Base-by-base conservation (phyloP, 495 filamentous ascomycete species). In the Pyronema omphalodes region DNA sequence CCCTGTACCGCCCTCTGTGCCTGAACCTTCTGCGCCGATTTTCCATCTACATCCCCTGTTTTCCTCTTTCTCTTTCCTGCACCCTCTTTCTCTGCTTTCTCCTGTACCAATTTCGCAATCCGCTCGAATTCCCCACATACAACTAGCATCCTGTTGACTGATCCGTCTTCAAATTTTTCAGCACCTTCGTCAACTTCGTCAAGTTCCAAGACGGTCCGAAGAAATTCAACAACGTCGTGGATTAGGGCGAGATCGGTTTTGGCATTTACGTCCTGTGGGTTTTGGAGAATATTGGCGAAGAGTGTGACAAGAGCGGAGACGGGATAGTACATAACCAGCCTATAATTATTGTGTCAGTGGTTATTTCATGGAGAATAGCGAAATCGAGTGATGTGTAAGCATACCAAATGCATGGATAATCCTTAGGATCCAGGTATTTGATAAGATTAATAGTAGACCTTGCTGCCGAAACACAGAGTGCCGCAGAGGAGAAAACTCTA, bases 271-370 rank as follows among this genome's bases (percentile, higher is more conserved):
- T 98, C 91, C 56, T 85, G 81, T 0, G 93, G 93, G 57, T 96
- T 96, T 66, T 98, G 93, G 3, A 98, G 72, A 52, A 98, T 91
- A 65, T 96, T 94, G 51, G 88, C 91, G 64, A 98, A 98, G 29
- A 98, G 73, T 3, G 91, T 98, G 3, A 98, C 86, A 9, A 96
- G 76, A 9, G 91, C 84, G 3, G 93, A 95, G 12, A 98, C 88
- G 5, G 91, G 91, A 69, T 91, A 98, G 69, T 98, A 98, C 37
- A 98, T 73, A 63, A 95, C 86, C 59, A 98, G 76, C 88, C 88
- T 93, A 53, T 33, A 54, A 40, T 41, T 29, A 29, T 35, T 34
- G 29, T 3, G 17, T 43, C 14, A 62, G 45, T 46, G 49, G 52
- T 59, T 60, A 69, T 62, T 37, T 61, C 58, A 47, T 53, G 51